phyloP scores from a whole-genome alignment of 768 basidiomycete species.

The Pisolithus orientalis region DNA sequence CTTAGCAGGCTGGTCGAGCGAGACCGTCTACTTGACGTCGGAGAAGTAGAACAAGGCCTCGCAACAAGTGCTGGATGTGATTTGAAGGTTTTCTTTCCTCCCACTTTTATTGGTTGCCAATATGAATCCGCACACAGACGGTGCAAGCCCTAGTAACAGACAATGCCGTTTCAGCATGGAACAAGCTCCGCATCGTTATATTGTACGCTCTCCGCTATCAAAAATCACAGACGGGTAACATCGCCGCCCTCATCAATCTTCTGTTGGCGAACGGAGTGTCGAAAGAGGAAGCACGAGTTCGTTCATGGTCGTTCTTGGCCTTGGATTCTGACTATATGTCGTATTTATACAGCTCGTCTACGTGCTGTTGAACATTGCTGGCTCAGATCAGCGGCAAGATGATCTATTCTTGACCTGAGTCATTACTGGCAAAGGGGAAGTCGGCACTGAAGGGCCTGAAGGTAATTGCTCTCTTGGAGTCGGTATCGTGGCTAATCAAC shows the following conservation, averaged over 20 bases:
- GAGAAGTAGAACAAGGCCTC: conserved; percentile 94
- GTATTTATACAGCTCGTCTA: conserved; percentile 69
- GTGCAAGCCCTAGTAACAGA: conserved; percentile 78
- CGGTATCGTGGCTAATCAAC: conserved; percentile 2
- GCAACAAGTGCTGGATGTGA: conserved; percentile 90
- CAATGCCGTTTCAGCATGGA: conserved; percentile 59
- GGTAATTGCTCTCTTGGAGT: conserved; percentile 35
- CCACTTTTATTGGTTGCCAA: not conserved
- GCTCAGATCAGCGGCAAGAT: conserved; percentile 94
- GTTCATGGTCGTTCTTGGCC: conserved; percentile 3
- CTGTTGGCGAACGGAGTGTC: conserved; percentile 71
- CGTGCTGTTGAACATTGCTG: conserved; percentile 86
- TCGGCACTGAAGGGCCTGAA: conserved; percentile 94
- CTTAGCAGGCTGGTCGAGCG: conserved; percentile 83
- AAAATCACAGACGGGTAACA: conserved; percentile 77
- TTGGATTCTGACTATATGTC: conserved; percentile 6
- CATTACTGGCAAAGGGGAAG: conserved; percentile 87
- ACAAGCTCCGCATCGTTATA: conserved; percentile 87
- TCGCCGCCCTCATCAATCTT: conserved; percentile 70
- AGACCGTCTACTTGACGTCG: conserved; percentile 82
- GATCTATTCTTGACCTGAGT: conserved; percentile 96
- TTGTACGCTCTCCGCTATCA: conserved; percentile 94
- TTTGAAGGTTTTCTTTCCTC: conserved; percentile 53
- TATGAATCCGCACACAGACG: conserved; percentile 38
- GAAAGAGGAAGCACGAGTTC: conserved; percentile 68